Evolutionary conservation across 2,329 filamentous ascomycete species (phyloP), one percentile per base, ranked within the genome.

Genomic region (Pseudogymnoascus pannorum): DNA sequence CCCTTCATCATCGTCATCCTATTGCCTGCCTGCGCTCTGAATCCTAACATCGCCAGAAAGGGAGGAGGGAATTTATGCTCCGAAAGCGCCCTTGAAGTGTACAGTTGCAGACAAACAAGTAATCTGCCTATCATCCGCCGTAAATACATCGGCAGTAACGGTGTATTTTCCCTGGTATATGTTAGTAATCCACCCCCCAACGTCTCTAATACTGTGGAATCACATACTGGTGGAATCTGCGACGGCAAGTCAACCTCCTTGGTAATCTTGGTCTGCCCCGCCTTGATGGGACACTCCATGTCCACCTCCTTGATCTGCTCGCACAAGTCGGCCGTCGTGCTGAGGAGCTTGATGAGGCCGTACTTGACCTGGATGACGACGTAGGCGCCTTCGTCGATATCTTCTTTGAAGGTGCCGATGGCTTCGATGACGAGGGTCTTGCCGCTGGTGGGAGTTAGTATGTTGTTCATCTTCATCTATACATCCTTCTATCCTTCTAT

Each of bases 161-260:
- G 83, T 89, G 81, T 97, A 99, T 71, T 86, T 92, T 72, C 92
- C 94, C 91, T 94, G 66, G n/a, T n/a, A n/a, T n/a, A n/a, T n/a
- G n/a, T n/a, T n/a, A n/a, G n/a, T n/a, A n/a, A n/a, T n/a, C n/a
- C n/a, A n/a, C n/a, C n/a, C n/a, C n/a, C n/a, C n/a, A n/a, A n/a
- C n/a, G n/a, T n/a, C n/a, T n/a, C n/a, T n/a, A n/a, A n/a, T n/a
- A n/a, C n/a, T n/a, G n/a, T n/a, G n/a, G n/a, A n/a, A n/a, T n/a
- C n/a, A 82, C 90, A 69, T 84, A 96, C 92, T 63, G 91, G 89
- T 73, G 93, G 93, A 67, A 97, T 94, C 75, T 95, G 84, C 68
- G 80, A 84, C 60, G 94, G 94, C 64, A 99, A 80, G 36, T 93
- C 85, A 61, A 97, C 91, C 18, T 86, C 80, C 81, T 97, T 97